Conservation (phyloP, 148 eudicot genomes). For the Camellia japonica region DNA sequence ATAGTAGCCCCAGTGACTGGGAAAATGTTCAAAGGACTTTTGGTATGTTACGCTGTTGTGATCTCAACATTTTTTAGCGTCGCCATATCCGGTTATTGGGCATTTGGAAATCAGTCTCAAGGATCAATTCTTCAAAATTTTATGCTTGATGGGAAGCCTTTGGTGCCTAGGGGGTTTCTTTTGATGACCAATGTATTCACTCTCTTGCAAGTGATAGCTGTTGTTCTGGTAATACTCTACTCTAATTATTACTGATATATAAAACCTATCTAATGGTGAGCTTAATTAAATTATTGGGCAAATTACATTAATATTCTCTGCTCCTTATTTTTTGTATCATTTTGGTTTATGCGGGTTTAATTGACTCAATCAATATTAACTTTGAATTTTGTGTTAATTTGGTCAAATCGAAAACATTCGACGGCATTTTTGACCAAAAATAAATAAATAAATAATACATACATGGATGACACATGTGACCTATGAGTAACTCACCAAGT, state of each 20-base stretch:
- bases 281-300: too few relatives aligned
- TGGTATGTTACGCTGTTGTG: slow-evolving; percentile 58
- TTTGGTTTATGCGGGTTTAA: too few relatives aligned
- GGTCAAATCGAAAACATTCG: too few relatives aligned
- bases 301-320: too few relatives aligned
- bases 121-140: slow-evolving; percentile 55
- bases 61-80: slow-evolving; percentile 60
- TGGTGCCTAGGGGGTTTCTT: slow-evolving; percentile 67
- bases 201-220: slow-evolving; percentile 56
- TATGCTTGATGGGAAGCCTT: slow-evolving; percentile 31
- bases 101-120: slow-evolving; percentile 60
- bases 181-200: slow-evolving; percentile 55
- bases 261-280: not conserved
- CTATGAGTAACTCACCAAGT: too few relatives aligned
- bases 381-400: too few relatives aligned
- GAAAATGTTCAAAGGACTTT: slow-evolving; percentile 78
- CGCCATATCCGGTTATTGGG: slow-evolving; percentile 75
- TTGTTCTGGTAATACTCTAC: slow-evolving; percentile 38
- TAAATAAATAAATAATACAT: too few relatives aligned
- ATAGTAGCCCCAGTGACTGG: slow-evolving; percentile 71
- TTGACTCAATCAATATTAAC: too few relatives aligned
- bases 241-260: too few relatives aligned
- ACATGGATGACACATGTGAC: too few relatives aligned
- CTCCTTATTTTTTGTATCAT: too few relatives aligned
- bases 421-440: too few relatives aligned